Percentiles rank a stretch among this genome's conserved stretches.
These are phyloP conservation scores for Pyrenophora seminiperda DNA, from an alignment of 2,329 filamentous ascomycete genomes.

Conservation along the genomic window DNA sequence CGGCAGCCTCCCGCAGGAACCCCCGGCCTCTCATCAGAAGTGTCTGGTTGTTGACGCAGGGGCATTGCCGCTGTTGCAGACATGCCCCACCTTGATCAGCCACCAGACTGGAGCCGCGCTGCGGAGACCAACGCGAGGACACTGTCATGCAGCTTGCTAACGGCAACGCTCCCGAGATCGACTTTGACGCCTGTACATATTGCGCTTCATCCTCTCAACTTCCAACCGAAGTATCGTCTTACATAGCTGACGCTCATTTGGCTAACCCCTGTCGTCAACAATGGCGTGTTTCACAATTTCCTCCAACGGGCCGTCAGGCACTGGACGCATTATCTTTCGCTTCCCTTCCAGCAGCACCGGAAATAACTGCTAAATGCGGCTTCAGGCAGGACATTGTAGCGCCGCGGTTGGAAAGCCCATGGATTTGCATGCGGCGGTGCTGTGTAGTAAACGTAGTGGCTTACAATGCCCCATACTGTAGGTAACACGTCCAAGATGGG, in stretches of 20 bases:
- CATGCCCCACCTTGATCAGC: conserved; percentile 13
- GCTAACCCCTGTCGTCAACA: conserved; percentile 2
- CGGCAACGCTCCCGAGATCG: conserved; percentile 2
- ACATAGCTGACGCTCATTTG: conserved; percentile 2
- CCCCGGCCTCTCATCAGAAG: conserved; percentile 11
- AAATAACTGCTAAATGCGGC: background rate
- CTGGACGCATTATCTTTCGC: background rate
- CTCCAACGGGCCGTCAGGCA: too few relatives aligned
- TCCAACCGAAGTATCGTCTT: too few relatives aligned
- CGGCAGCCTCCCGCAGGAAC: conserved; percentile 13
- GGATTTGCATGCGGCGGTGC: too few relatives aligned
- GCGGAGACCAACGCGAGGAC: conserved; percentile 18
- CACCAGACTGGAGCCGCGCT: conserved; percentile 11
- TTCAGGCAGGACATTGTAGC: too few relatives aligned
- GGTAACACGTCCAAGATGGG: too few relatives aligned
- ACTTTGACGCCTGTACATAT: background rate
- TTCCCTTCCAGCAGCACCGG: background rate
- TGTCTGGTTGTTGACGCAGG: conserved; percentile 16
- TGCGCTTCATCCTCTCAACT: background rate
- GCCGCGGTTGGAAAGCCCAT: too few relatives aligned
- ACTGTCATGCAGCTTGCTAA: conserved; percentile 14
- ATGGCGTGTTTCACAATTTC: conserved; percentile 13
- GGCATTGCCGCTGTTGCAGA: conserved; percentile 12
- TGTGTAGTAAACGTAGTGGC: too few relatives aligned
- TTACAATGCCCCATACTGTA: too few relatives aligned